Percentiles rank a stretch among this genome's conserved stretches.
phyloP scores from a whole-genome alignment of 192 early-diverging fungal species.

The Coemansia sp. region DNA sequence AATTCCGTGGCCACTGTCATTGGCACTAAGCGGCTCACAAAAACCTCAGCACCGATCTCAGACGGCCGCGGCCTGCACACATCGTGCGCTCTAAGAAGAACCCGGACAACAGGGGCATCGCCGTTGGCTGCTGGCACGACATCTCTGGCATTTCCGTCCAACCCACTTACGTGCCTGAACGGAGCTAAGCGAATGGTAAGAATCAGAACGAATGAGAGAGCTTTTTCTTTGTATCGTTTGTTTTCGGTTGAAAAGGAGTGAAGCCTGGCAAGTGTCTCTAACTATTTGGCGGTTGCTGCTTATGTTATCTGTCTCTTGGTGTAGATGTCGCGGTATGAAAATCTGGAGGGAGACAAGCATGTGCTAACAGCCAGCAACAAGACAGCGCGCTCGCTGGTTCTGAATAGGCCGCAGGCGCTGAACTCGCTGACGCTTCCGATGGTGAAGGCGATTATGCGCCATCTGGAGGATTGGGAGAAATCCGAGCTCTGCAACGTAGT shows the following conservation, averaged over 20 bases:
- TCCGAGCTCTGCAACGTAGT: conserved; percentile 89
- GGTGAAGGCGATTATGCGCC: conserved; percentile 77
- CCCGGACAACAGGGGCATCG: neutral
- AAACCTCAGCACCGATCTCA: neutral
- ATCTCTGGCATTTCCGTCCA: neutral
- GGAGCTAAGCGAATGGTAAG: conserved; percentile 9
- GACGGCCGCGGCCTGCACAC: neutral
- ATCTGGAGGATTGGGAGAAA: conserved; percentile 85
- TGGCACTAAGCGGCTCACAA: neutral
- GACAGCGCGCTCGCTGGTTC: conserved; percentile 62
- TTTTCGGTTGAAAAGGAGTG: neutral
- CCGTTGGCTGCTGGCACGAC: no score
- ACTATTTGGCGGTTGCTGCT: neutral
- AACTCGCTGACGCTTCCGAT: conserved; percentile 88
- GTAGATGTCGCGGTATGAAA: conserved; percentile 29
- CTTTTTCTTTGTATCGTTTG: neutral
- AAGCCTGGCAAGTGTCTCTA: neutral
- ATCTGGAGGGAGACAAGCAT: conserved; percentile 31
- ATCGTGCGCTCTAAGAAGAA: neutral
- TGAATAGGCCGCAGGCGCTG: conserved; percentile 78
- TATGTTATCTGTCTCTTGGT: neutral
- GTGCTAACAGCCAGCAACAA: conserved; percentile 42
- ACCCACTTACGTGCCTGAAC: neutral
- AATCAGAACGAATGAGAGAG: neutral
- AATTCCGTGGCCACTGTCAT: neutral